Base-by-base conservation (phyloP, 106 monocot genomes). In the Cymbidium sinense region DNA sequence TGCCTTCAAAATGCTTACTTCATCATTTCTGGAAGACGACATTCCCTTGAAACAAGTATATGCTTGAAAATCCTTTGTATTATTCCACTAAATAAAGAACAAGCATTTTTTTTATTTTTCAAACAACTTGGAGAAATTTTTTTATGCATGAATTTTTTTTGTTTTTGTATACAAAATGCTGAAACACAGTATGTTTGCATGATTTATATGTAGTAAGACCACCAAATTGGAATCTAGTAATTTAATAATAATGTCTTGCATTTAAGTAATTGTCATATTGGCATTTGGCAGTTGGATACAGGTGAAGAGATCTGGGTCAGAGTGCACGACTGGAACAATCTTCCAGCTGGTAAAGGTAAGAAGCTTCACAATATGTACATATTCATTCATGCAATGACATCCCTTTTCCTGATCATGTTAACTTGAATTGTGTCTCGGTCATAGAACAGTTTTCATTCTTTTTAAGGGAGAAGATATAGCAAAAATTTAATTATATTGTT, bases 281-380 rank as follows among this genome's bases (percentile, higher is more conserved):
- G 33, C 71, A 37, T 71, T 7, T 71, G 37, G 37, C 44, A 74
- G 74, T 74, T 74, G 28, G n/a, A 43, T 47, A 44, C 74, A 13
- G 74, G 44, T 44, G 74, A 74, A 74, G 74, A 74, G 35, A 44
- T 74, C 3, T 74, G 74, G 74, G 74, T 74, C 35, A 74, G 44
- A 44, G 74, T 74, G 13, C 74, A 74, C 43, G 74, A 74, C 23
- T 74, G 74, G 74, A 44, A 74, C 44, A 25, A 74, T 35, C 74
- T 74, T 27, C 74, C 74, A 28, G 44, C 23, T 44, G 74, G 74
- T 9, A 74, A 74, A 74, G 74, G 74, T 74, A 35, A 29, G 44
- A 74, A 28, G n/a, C 44, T 44, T 71, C 37, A 36, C 0, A 36
- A 37, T 21, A 39, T 71, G 31, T 67, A 67, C 67, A 15, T 39